phyloP scores from a whole-genome alignment of 2,329 filamentous ascomycete genomes.

The Capronia americana region DNA sequence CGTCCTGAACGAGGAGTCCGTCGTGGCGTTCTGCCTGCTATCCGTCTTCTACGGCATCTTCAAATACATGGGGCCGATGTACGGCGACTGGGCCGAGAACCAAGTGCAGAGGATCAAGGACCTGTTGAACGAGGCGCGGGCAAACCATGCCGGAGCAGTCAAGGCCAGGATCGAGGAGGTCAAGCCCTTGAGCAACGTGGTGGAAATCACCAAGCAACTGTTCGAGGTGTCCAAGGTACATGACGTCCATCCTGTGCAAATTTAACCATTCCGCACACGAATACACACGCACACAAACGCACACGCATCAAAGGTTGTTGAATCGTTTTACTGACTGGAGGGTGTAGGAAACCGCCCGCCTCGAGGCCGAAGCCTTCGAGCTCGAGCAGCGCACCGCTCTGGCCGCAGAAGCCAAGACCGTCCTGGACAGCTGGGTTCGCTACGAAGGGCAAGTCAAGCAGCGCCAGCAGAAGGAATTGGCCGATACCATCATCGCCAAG shows the following conservation, averaged over 20 bases:
- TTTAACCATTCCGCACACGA: no score
- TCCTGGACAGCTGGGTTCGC: constrained; percentile 97
- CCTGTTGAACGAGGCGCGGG: constrained; percentile 91
- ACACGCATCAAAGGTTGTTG: no score
- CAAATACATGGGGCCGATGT: constrained; percentile 91
- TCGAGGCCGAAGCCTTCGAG: constrained; percentile 95
- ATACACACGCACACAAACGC: no score
- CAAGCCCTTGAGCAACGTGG: constrained; percentile 89
- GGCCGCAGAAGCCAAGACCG: constrained; percentile 88
- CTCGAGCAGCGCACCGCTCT: constrained; percentile 95
- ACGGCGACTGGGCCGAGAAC: constrained; percentile 87
- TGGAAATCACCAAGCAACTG: constrained; percentile 95
- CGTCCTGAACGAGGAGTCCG: constrained; percentile 98
- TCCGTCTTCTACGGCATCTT: constrained; percentile 91
- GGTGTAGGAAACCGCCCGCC: constrained; percentile 86
- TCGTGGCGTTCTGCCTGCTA: constrained; percentile 90
- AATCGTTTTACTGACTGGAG: background rate
- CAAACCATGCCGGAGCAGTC: constrained; percentile 94
- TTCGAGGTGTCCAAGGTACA: constrained; percentile 97
- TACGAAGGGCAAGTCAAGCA: constrained; percentile 99
- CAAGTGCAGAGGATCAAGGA: constrained; percentile 92
- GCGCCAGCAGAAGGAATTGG: constrained; percentile 96
- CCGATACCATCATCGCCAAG: constrained; percentile 91
- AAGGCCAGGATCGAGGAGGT: constrained; percentile 93
- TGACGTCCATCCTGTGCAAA: background rate